Base-by-base conservation (phyloP, 805 yeast species). In the Candida ficus region DNA sequence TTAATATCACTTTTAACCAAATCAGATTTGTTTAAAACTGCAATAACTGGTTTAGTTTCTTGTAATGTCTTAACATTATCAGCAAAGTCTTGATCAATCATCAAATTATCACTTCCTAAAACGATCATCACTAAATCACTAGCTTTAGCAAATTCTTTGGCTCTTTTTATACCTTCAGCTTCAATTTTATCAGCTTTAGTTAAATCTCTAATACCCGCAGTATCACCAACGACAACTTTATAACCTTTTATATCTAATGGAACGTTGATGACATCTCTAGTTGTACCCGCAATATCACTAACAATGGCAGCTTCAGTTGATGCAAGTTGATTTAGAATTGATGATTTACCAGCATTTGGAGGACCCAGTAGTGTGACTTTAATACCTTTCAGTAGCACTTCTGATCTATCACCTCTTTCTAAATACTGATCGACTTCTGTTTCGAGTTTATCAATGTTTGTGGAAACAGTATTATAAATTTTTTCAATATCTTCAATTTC, bases 281-380 rank as follows among this genome's bases (percentile, higher is more conserved):
- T 93, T 0, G 99, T 93, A 0, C 99, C 99, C 2, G 95, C 95
- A 5, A 85, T 75, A 29, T 79, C 79, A 56, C 96, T 87, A 1
- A 93, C 98, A 29, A 93, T 88, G 0, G 96, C 95, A 14, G 88
- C 83, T 18, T 89, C 95, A 18, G 83, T 76, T 43, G 80, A 72
- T 0, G 90, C 87, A 7, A 93, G 60, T n/a, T 64, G 55, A 54
- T 93, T 93, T 38, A 93, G 61, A 10, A 93, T 62, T 1, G 96
- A 86, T 4, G 96, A 89, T 57, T 93, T 93, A 0, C 99, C 99
- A 1, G 96, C 96, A 60, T 93, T 93, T 1, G 99, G 96, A 7
- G 95, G 93, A 0, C 99, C 99, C 12, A 90, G 48, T 9, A 93
- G 64, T 0, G 82, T 78, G 20, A 90, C 53, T 42, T 76, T 76